Evolutionary conservation across 257 asterid genomes (phyloP).

Genomic region (Solanum piurae): DNA sequence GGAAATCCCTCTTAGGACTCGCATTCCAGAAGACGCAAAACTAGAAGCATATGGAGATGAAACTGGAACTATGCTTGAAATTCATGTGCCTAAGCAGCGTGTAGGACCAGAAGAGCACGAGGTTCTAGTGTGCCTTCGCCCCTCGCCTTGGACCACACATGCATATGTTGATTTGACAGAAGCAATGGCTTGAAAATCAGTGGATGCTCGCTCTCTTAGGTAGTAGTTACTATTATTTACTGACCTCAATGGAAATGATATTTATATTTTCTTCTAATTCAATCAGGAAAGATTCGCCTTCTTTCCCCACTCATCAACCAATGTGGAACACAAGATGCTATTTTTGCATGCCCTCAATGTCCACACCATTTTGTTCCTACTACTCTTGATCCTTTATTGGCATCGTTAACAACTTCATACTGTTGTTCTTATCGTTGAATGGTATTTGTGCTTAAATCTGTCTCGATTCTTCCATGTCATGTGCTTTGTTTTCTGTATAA

Average conservation of each 20-base stretch:
- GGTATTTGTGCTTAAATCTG: neutral
- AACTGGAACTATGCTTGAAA: slow-evolving; percentile 41
- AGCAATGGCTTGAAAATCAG: slow-evolving; percentile 18
- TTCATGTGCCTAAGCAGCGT: slow-evolving; percentile 38
- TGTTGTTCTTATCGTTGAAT: neutral
- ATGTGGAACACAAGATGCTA: neutral
- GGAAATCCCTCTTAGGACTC: slow-evolving; percentile 35
- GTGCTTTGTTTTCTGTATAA: neutral
- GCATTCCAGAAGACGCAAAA: slow-evolving; percentile 40
- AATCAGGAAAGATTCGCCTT: neutral
- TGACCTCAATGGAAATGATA: neutral
- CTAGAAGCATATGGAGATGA: slow-evolving; percentile 36
- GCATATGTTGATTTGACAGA: slow-evolving; percentile 25
- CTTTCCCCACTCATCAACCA: neutral
- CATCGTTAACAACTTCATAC: neutral
- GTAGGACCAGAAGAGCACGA: slow-evolving; percentile 41
- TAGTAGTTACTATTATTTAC: neutral
- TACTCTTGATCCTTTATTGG: neutral
- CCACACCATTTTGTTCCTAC: neutral
- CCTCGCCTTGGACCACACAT: slow-evolving; percentile 35
- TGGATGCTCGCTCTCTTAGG: neutral
- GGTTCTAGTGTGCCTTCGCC: slow-evolving; percentile 42
- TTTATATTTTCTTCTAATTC: neutral
- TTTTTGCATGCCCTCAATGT: neutral
- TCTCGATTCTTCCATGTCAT: neutral